These are phyloP conservation scores for Hypoxylon sp. DNA, from an alignment of 2,329 filamentous ascomycete genomes.

Conservation along the genomic window DNA sequence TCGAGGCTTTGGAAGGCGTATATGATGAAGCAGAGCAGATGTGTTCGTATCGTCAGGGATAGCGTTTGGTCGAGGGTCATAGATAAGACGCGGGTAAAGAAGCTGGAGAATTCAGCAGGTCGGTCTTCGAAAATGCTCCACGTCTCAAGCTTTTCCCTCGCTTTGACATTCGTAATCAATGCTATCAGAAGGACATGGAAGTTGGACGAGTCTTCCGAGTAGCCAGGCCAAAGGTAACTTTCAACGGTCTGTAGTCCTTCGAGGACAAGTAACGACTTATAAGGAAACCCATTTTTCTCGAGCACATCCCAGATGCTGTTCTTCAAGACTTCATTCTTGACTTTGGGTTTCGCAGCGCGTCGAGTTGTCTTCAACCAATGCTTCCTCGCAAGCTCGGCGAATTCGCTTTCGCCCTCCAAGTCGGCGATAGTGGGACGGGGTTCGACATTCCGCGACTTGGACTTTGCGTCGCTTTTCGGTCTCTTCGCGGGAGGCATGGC, in stretches of 20 bases:
- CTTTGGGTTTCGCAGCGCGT: conserved; percentile 73
- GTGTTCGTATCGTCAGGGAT: conserved; percentile 75
- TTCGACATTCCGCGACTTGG: conserved; percentile 56
- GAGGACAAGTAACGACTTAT: conserved; percentile 81
- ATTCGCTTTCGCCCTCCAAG: conserved; percentile 76
- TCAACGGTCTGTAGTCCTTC: conserved; percentile 94
- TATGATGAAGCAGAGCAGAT: conserved; percentile 91
- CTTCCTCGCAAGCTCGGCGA: conserved; percentile 82
- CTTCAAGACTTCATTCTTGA: conserved; percentile 88
- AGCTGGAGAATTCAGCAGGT: conserved; percentile 83
- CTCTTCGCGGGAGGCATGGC: conserved; percentile 69
- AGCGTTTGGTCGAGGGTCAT: conserved; percentile 82
- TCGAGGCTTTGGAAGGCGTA: conserved; percentile 95
- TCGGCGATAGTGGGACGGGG: conserved; percentile 74
- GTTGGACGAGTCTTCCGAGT: conserved; percentile 88
- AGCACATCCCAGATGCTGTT: conserved; percentile 88
- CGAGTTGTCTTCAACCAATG: conserved; percentile 81
- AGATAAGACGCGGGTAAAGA: conserved; percentile 91
- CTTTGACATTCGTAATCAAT: conserved; percentile 87
- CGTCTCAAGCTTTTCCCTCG: conserved; percentile 84
- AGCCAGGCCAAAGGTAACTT: conserved; percentile 95
- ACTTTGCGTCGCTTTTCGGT: conserved; percentile 63
- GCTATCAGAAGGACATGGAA: conserved; percentile 90
- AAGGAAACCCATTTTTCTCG: conserved; percentile 82
- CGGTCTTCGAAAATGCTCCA: conserved; percentile 86